Conservation (phyloP, 2,329 filamentous ascomycete species). For the Fusarium buxicola region DNA sequence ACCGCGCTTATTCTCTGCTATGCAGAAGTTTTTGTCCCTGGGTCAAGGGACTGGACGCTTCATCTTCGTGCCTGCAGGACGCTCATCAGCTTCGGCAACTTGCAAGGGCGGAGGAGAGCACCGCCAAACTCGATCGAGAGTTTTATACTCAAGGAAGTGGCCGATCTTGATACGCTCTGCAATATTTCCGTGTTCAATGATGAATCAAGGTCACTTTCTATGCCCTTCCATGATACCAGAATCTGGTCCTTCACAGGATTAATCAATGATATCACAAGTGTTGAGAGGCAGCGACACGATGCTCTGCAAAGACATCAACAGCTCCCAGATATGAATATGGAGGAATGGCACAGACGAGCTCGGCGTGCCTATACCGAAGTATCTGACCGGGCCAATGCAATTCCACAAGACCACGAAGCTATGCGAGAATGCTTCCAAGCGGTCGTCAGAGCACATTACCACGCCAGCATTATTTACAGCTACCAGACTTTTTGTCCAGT, state of each 20-base stretch:
- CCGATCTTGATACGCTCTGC: constrained; percentile 4
- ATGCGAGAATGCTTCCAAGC: constrained; percentile 28
- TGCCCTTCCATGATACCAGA: background rate
- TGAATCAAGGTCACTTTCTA: background rate
- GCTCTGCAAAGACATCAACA: background rate
- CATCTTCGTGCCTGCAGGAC: constrained; percentile 14
- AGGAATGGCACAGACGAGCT: background rate
- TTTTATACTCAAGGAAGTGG: constrained; percentile 15
- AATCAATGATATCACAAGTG: constrained; percentile 14
- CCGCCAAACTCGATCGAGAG: constrained; percentile 1
- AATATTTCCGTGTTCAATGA: constrained; percentile 18
- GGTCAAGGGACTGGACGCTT: constrained; percentile 12
- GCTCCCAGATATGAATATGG: constrained; percentile 1
- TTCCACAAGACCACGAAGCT: background rate
- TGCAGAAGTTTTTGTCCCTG: constrained; percentile 10
- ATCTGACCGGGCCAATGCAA: background rate
- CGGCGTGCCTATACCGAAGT: background rate
- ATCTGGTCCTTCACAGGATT: constrained; percentile 18
- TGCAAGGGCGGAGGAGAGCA: background rate
- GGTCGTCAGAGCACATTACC: constrained; percentile 29
- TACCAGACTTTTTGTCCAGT: constrained; percentile 29
- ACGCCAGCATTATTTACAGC: constrained; percentile 35
- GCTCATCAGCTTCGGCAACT: constrained; percentile 6
- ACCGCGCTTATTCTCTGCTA: constrained; percentile 16
- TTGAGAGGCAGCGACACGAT: constrained; percentile 8